phyloP scores from a whole-genome alignment of 148 eudicot genomes.

The Vaccinium darrowii region DNA sequence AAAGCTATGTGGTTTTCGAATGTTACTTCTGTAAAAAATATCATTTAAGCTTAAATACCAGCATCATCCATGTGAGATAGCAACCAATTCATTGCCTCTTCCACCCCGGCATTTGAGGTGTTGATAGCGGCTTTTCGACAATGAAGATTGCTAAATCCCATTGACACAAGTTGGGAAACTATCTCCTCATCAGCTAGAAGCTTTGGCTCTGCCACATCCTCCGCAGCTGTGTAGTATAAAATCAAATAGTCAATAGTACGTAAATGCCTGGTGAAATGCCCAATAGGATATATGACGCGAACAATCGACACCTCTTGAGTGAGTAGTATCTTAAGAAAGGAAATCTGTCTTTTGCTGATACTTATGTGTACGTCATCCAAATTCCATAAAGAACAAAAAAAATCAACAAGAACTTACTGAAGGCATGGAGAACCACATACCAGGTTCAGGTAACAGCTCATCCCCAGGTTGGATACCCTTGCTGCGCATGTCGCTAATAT shows the following conservation, averaged over 20 bases:
- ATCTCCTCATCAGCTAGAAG: conserved; percentile 60
- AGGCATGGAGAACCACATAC: conserved; percentile 30
- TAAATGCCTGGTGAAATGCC: conserved; percentile 4
- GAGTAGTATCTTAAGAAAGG: not conserved
- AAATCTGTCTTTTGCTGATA: not conserved
- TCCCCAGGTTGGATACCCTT: conserved; percentile 93
- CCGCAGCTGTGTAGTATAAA: conserved; percentile 31
- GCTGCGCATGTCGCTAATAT: conserved; percentile 92
- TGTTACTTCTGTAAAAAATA: not conserved
- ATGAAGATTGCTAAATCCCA: conserved; percentile 74
- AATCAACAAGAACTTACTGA: not conserved
- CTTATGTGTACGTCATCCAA: not conserved
- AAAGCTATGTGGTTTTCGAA: not conserved
- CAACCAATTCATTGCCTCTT: conserved; percentile 98
- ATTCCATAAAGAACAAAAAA: not conserved
- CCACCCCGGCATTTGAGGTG: conserved; percentile 80
- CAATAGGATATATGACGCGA: not conserved
- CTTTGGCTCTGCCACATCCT: conserved; percentile 36
- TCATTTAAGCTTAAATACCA: conserved; percentile 39
- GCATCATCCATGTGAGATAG: conserved; percentile 95
- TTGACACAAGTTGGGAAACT: conserved; percentile 73
- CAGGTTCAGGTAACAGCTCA: conserved; percentile 89
- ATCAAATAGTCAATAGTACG: not conserved
- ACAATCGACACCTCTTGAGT: not conserved
- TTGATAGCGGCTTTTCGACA: conserved; percentile 93